Percentiles rank a stretch among this genome's conserved stretches.
Conservation (phyloP, 1,284 basidiomycete species). For the Cutaneotrichosporon spelunceum region DNA sequence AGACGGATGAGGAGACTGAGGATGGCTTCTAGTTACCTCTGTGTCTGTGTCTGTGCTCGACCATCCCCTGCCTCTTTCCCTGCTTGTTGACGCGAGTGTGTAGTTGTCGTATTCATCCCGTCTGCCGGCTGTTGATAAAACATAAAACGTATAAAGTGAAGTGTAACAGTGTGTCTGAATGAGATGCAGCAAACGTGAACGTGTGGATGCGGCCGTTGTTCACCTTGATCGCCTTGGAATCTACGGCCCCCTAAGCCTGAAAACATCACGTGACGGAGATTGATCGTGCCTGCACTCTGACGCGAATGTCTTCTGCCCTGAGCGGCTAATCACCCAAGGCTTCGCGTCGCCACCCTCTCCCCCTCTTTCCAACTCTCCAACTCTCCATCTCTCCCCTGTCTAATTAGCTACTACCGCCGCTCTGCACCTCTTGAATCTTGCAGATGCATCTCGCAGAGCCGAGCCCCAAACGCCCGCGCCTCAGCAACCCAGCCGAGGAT, state of each 20-base stretch:
- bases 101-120: conserved; percentile 2
- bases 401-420: not conserved
- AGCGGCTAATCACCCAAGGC: not conserved
- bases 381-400: not conserved
- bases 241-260: not conserved
- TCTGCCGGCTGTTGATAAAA: not conserved
- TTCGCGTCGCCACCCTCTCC: not conserved
- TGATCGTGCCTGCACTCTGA: not conserved
- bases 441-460: not conserved
- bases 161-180: too few species aligned
- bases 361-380: not conserved
- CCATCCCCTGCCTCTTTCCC: not conserved
- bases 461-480: conserved; percentile 8
- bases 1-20: conserved; percentile 26
- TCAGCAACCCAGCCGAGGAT: conserved; percentile 28
- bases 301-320: conserved; percentile 7
- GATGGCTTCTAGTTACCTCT: conserved; percentile 17
- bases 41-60: not conserved
- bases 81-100: not conserved
- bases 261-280: conserved; percentile 1
- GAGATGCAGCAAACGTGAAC: too few species aligned
- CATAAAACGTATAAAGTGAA: not conserved
- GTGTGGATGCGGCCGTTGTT: too few species aligned
- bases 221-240: too few species aligned
- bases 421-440: conserved; percentile 11